phyloP scores from a whole-genome alignment of 768 basidiomycete genomes.

The Mycena venus region DNA sequence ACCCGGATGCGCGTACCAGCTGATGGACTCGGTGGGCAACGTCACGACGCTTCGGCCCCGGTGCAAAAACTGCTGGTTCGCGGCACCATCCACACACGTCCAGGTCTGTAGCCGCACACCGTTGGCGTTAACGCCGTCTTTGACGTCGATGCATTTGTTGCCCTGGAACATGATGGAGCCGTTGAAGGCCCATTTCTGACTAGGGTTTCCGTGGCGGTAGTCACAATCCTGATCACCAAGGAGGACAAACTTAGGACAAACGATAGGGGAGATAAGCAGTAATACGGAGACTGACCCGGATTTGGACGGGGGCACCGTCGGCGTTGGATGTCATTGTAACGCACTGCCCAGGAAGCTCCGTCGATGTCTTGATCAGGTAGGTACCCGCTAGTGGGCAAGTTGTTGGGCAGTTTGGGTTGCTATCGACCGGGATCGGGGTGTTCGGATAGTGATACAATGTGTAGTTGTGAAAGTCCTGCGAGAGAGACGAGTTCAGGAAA shows the following conservation, averaged over 20 bases:
- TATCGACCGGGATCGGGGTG: neutral
- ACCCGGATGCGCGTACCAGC: neutral
- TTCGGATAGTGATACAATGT: neutral
- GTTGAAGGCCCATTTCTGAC: neutral
- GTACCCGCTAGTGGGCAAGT: neutral
- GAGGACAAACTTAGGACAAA: neutral
- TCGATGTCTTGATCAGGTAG: neutral
- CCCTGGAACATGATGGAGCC: neutral
- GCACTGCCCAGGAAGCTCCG: neutral
- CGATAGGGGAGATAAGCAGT: neutral
- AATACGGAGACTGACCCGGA: neutral
- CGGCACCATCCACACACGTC: neutral
- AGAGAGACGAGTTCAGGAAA: neutral
- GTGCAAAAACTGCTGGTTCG: neutral
- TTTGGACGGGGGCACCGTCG: neutral
- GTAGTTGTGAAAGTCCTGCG: neutral
- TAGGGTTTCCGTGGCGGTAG: neutral
- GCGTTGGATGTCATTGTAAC: neutral
- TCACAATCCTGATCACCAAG: neutral
- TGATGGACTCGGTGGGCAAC: neutral
- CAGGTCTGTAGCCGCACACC: neutral
- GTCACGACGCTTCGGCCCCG: neutral
- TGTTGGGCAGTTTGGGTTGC: neutral
- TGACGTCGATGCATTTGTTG: neutral
- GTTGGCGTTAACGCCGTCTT: neutral